phyloP scores from a whole-genome alignment of 768 basidiomycete genomes.

The Hypholoma sublateritium region DNA sequence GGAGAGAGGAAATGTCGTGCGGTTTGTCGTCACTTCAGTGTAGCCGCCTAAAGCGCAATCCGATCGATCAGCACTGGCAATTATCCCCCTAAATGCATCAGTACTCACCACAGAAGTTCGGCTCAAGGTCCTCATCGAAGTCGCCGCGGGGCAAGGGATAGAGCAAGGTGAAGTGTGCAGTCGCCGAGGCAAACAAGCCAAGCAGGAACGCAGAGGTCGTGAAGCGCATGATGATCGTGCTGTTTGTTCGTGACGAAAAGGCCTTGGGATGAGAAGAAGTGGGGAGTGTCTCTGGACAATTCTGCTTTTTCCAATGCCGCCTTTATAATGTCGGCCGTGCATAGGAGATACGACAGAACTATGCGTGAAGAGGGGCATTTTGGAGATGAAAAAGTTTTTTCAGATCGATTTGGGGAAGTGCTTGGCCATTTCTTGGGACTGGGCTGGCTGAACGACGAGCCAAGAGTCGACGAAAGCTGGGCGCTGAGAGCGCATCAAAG shows the following conservation, averaged over 20 bases:
- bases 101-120: conserved; percentile 62
- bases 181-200: conserved; percentile 39
- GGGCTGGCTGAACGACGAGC: neutral
- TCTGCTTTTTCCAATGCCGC: neutral
- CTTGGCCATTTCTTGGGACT: neutral
- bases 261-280: neutral
- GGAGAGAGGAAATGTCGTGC: conserved; percentile 67
- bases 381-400: conserved; percentile 13
- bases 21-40: conserved; percentile 45
- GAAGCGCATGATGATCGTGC: conserved; percentile 30
- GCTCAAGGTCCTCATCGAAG: conserved; percentile 58
- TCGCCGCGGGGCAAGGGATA: conserved; percentile 69
- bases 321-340: neutral
- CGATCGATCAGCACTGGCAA: neutral
- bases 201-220: conserved; percentile 20
- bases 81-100: neutral
- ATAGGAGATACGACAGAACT: neutral
- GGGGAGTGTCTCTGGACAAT: neutral
- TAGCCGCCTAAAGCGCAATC: conserved; percentile 54
- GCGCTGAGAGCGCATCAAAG: neutral
- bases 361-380: neutral
- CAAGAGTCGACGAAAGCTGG: neutral
- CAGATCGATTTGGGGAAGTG: neutral
- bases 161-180: conserved; percentile 74
- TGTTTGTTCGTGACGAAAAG: neutral